phyloP scores from a whole-genome alignment of 2,329 filamentous ascomycete genomes.

The Colletotrichum ledebouriae region DNA sequence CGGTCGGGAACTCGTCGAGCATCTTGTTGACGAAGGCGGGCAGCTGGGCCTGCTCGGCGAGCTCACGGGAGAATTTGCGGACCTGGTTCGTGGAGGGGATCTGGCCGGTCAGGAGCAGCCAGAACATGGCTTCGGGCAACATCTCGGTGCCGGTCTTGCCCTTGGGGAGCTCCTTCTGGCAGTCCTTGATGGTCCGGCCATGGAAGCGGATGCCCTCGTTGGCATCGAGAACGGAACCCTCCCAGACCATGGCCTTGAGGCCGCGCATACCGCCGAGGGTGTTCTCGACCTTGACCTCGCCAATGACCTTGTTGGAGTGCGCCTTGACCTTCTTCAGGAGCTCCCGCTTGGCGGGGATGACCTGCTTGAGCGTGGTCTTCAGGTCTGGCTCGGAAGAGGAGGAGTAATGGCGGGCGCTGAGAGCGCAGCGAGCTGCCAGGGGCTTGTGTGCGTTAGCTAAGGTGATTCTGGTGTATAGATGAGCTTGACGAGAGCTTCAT shows the following conservation, averaged over 20 bases:
- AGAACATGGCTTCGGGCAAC: slow-evolving; percentile 99
- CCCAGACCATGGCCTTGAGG: slow-evolving; percentile 98
- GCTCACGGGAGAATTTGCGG: slow-evolving; percentile 83
- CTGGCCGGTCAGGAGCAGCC: slow-evolving; percentile 94
- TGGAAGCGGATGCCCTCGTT: slow-evolving; percentile 99
- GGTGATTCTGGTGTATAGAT: too few relatives aligned
- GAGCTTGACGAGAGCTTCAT: too few relatives aligned
- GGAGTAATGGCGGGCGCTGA: slow-evolving; percentile 65
- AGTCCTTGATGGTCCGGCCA: slow-evolving; percentile 97
- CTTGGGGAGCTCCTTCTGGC: slow-evolving; percentile 93
- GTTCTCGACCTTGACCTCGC: slow-evolving; percentile 94
- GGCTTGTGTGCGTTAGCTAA: slow-evolving; percentile 36
- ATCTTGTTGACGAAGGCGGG: slow-evolving; percentile 88
- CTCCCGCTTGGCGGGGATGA: slow-evolving; percentile 93
- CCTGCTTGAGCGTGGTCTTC: slow-evolving; percentile 85
- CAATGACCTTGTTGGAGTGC: slow-evolving; percentile 84
- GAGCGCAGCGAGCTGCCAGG: slow-evolving; percentile 47
- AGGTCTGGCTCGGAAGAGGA: slow-evolving; percentile 85
- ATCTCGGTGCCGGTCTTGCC: slow-evolving; percentile 94
- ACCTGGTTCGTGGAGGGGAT: slow-evolving; percentile 88
- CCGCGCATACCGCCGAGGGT: slow-evolving; percentile 97
- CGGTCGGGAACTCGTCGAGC: slow-evolving; percentile 88
- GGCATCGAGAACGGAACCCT: slow-evolving; percentile 95
- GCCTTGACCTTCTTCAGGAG: slow-evolving; percentile 94
- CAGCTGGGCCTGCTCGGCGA: slow-evolving; percentile 87